These are phyloP conservation scores for Echites panduratus DNA, from an alignment of 257 asterid genomes.

Conservation along the genomic window DNA sequence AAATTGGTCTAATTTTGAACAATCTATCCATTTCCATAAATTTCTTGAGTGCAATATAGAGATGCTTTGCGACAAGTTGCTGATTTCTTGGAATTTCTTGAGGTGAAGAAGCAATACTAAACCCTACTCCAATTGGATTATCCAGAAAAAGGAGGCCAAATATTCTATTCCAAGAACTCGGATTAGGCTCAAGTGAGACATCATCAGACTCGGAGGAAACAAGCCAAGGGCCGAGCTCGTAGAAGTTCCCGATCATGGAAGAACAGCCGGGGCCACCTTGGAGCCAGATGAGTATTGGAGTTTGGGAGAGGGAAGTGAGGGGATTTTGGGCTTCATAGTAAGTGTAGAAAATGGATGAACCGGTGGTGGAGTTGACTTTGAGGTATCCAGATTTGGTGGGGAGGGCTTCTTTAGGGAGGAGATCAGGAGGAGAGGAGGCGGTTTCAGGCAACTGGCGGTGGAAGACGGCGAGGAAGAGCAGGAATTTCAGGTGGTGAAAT, in stretches of 20 bases:
- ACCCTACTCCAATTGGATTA: constrained; percentile 69
- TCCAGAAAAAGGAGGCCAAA: constrained; percentile 66
- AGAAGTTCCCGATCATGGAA: constrained; percentile 73
- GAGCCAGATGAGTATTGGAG: constrained; percentile 68
- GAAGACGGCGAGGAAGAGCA: constrained; percentile 26
- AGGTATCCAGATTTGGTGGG: constrained; percentile 74
- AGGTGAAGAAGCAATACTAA: constrained; percentile 47
- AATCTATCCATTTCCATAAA: constrained; percentile 35
- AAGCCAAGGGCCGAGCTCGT: constrained; percentile 67
- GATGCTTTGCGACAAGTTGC: constrained; percentile 48
- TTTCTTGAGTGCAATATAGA: constrained; percentile 41
- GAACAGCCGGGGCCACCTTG: constrained; percentile 91
- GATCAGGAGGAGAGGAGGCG: neutral
- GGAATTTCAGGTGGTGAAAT: constrained; percentile 22
- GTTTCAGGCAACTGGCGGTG: constrained; percentile 24
- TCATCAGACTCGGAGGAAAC: constrained; percentile 16
- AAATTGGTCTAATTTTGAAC: constrained; percentile 49
- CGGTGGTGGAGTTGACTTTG: constrained; percentile 50
- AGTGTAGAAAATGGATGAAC: constrained; percentile 65
- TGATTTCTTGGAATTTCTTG: constrained; percentile 66
- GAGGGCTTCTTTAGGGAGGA: constrained; percentile 49
- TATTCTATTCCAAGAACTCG: constrained; percentile 53
- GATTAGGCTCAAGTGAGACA: constrained; percentile 32
- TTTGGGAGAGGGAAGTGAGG: constrained; percentile 24
- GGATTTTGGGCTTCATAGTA: constrained; percentile 54